These are phyloP conservation scores for Exophiala lecanii-corni DNA, from an alignment of 2,329 filamentous ascomycete species.

Conservation along the genomic window DNA sequence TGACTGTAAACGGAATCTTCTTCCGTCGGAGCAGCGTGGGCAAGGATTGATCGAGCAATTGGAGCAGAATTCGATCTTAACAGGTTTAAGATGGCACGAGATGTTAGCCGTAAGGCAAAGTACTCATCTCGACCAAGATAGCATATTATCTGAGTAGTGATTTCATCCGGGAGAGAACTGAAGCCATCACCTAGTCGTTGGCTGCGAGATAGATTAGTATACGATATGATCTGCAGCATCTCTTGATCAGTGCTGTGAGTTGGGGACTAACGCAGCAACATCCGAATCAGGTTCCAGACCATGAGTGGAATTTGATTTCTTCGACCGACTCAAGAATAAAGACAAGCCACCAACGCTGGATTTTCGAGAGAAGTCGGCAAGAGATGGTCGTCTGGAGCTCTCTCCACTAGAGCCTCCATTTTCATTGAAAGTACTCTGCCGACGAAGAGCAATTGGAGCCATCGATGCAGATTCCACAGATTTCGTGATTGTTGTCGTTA, in stretches of 20 bases:
- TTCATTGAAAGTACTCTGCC: conserved; percentile 10
- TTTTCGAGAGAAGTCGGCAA: conserved; percentile 11
- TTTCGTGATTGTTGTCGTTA: too few relatives aligned
- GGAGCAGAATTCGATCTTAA: conserved; percentile 10
- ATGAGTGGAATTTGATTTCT: conserved; percentile 8
- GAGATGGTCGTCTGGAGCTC: conserved; percentile 13
- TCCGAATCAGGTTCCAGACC: conserved; percentile 3
- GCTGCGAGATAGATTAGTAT: conserved; percentile 2
- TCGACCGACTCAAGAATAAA: conserved; percentile 14
- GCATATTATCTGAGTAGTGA: conserved; percentile 18
- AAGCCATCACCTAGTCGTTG: conserved; percentile 17
- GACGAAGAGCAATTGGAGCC: conserved; percentile 9
- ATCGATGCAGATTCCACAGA: too few relatives aligned
- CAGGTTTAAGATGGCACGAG: conserved; percentile 9
- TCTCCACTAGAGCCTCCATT: conserved; percentile 14
- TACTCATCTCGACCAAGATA: conserved; percentile 14
- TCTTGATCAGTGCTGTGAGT: not conserved
- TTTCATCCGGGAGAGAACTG: conserved; percentile 19
- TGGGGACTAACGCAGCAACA: not conserved
- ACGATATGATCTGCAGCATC: not conserved
- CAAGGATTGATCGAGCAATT: conserved; percentile 12
- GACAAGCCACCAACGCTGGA: conserved; percentile 15
- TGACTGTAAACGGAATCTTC: conserved; percentile 16
- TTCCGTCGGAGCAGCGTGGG: conserved; percentile 5
- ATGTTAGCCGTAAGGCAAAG: conserved; percentile 15